phyloP scores from a whole-genome alignment of 2,329 filamentous ascomycete genomes.

The Venturia pyrina region DNA sequence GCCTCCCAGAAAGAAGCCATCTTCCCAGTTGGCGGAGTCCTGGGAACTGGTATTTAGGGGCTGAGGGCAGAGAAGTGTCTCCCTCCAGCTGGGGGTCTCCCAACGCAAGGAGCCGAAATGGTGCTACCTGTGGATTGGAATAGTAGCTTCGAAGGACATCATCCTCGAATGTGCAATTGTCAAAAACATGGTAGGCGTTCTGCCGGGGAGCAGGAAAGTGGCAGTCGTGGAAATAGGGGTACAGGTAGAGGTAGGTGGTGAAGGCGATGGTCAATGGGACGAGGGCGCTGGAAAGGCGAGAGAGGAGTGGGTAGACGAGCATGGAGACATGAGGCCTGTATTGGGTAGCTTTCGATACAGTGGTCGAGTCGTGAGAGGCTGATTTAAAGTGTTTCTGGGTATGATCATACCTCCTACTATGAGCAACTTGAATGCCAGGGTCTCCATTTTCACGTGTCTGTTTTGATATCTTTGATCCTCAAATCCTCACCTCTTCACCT shows the following conservation, averaged over 20 bases:
- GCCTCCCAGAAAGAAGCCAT: background rate
- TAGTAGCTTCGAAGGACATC: constrained; percentile 28
- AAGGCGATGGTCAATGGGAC: constrained; percentile 58
- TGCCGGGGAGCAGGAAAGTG: constrained; percentile 53
- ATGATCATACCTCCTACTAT: no score
- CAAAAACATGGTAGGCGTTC: constrained; percentile 7
- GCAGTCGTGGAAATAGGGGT: constrained; percentile 71
- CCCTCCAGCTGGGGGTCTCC: constrained; percentile 93
- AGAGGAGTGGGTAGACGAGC: constrained; percentile 38
- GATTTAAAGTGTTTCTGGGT: background rate
- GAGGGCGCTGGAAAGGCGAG: constrained; percentile 38
- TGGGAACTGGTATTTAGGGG: constrained; percentile 34
- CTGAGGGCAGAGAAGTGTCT: constrained; percentile 65
- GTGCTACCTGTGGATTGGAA: constrained; percentile 37
- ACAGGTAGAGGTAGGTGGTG: constrained; percentile 76
- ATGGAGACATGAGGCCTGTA: constrained; percentile 23
- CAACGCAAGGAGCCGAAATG: constrained; percentile 78
- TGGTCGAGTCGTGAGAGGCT: background rate
- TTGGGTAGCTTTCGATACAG: background rate
- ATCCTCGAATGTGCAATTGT: constrained; percentile 1
- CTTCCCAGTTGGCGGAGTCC: constrained; percentile 30
- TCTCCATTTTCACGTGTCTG: no score
- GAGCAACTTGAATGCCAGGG: no score
- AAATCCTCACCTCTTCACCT: no score
- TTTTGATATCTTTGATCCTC: no score